Evolutionary conservation across 1,139 yeast genomes (phyloP).

Genomic region (Geotrichum bryndzae): DNA sequence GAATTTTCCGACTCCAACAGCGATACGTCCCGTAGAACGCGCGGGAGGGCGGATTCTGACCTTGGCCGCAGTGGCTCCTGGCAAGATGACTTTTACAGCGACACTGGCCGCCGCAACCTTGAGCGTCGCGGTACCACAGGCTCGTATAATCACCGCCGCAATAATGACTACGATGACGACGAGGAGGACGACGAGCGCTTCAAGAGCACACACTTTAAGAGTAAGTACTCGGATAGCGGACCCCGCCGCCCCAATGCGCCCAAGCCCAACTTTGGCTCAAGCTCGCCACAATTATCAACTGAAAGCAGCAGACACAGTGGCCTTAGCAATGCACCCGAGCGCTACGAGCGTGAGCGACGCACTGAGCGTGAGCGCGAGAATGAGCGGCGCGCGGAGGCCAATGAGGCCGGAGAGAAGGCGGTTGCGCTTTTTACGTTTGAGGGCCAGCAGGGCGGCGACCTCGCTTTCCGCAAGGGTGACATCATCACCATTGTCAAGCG

Average conservation of each 20-base stretch:
- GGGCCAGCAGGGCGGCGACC: constrained; percentile 88
- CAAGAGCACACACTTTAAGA: constrained; percentile 30
- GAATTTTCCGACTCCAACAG: constrained; percentile 33
- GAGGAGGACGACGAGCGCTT: constrained; percentile 4
- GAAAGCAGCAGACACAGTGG: not conserved
- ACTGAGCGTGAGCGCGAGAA: constrained; percentile 13
- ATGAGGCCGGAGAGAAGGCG: constrained; percentile 58
- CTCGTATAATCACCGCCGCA: not conserved
- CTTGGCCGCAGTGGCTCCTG: constrained; percentile 7
- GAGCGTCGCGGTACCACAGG: constrained; percentile 6
- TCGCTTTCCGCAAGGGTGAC: constrained; percentile 91
- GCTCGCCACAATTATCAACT: not conserved
- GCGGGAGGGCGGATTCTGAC: not conserved
- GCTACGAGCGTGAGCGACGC: constrained; percentile 26
- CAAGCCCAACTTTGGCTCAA: constrained; percentile 41
- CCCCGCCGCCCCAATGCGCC: constrained; percentile 42
- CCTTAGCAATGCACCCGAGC: constrained; percentile 19
- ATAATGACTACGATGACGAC: not conserved
- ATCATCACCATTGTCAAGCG: constrained; percentile 82
- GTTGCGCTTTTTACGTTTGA: constrained; percentile 83
- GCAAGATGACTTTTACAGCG: constrained; percentile 16
- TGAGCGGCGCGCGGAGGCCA: constrained; percentile 27
- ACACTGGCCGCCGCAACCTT: not conserved
- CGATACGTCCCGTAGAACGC: constrained; percentile 19
- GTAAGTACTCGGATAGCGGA: constrained; percentile 32